These are phyloP conservation scores for Pythium diclinum DNA, from an alignment of 352 stramenopile genomes.

Conservation along the genomic window DNA sequence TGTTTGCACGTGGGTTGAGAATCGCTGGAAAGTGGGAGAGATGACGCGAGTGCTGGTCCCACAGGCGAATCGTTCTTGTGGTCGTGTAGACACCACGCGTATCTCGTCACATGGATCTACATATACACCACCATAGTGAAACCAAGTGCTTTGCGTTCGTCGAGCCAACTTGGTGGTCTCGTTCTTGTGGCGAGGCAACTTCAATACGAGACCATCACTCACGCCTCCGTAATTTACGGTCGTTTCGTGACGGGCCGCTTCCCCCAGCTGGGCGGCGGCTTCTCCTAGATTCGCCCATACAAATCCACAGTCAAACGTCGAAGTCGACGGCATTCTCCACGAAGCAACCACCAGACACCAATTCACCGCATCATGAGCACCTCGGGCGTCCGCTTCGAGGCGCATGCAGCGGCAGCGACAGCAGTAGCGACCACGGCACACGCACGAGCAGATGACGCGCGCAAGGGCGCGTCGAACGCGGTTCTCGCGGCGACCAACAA, in stretches of 20 bases:
- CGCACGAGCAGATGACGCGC: neutral
- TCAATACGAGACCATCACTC: conserved; percentile 38
- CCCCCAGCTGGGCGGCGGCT: neutral
- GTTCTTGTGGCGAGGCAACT: conserved; percentile 18
- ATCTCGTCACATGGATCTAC: neutral
- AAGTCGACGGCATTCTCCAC: neutral
- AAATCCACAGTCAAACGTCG: neutral
- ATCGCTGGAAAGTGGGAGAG: neutral
- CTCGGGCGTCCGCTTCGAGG: neutral
- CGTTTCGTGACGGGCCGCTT: conserved; percentile 11
- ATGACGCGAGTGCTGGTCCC: neutral
- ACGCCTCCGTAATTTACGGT: conserved; percentile 22
- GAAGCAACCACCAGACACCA: neutral
- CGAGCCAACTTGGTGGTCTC: neutral
- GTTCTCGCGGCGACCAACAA: conserved; percentile 5
- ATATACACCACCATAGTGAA: neutral
- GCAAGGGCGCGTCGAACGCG: conserved; percentile 14
- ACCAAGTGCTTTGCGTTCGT: neutral
- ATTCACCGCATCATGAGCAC: conserved; percentile 19
- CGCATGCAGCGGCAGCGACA: neutral
- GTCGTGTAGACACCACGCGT: neutral
- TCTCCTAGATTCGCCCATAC: conserved; percentile 6
- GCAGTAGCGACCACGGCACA: neutral
- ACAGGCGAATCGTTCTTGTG: neutral
- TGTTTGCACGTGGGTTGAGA: neutral